These are phyloP conservation scores for Pyropia haitanensis DNA, from an alignment of 23 red algal species.

Conservation along the genomic window DNA sequence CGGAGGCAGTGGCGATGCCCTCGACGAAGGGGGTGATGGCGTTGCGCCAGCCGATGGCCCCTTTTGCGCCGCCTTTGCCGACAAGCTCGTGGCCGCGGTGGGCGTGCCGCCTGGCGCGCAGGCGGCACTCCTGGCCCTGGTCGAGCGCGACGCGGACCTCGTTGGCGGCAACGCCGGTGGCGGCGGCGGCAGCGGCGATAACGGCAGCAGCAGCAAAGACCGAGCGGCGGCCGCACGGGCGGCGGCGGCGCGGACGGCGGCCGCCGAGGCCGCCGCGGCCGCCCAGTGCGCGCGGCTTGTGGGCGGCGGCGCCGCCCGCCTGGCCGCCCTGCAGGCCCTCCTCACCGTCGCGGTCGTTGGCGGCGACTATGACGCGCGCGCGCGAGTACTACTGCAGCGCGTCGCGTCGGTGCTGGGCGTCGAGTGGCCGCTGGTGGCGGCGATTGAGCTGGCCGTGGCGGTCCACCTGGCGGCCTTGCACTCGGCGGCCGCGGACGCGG, in stretches of 20 bases:
- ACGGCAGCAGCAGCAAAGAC: no score
- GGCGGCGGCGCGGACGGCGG: no score
- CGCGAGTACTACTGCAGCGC: slow-evolving; percentile 48
- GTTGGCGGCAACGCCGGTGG: background rate
- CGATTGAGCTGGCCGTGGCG: slow-evolving; percentile 71
- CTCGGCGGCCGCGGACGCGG: background rate
- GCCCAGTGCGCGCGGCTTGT: slow-evolving; percentile 49
- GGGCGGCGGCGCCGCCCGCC: slow-evolving; percentile 43
- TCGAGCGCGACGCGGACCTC: slow-evolving; percentile 6
- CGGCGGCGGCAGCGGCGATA: no score
- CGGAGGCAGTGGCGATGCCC: background rate
- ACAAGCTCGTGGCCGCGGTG: slow-evolving; percentile 22
- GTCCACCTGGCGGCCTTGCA: slow-evolving; percentile 27
- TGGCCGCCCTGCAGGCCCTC: slow-evolving; percentile 67
- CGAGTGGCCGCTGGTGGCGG: slow-evolving; percentile 36
- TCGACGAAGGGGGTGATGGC: slow-evolving; percentile 1
- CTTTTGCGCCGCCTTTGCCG: slow-evolving; percentile 26
- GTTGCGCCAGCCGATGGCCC: slow-evolving; percentile 28
- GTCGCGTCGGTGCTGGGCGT: slow-evolving; percentile 35
- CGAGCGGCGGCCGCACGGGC: no score
- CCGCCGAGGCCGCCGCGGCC: background rate
- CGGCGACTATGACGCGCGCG: slow-evolving; percentile 70
- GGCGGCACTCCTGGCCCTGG: slow-evolving; percentile 34
- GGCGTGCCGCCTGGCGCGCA: slow-evolving; percentile 22
- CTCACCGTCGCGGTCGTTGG: slow-evolving; percentile 41